phyloP scores from a whole-genome alignment of 1,139 yeast species.

The Geotrichum bryndzae region DNA sequence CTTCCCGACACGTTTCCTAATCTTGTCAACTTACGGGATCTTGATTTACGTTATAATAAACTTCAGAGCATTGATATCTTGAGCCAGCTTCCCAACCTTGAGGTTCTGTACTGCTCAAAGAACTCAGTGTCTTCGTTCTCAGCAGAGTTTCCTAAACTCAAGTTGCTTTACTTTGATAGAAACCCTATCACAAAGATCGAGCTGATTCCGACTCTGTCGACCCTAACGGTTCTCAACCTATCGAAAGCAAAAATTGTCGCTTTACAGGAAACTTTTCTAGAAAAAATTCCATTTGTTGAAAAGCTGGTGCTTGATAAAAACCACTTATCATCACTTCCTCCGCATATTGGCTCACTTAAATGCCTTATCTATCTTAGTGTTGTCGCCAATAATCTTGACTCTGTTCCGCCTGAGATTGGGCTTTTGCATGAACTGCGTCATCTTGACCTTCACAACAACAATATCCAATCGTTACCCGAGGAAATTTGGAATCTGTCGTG shows the following conservation, averaged over 20 bases:
- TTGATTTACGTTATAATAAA: constrained; percentile 74
- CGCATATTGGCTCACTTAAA: constrained; percentile 54
- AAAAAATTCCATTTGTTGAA: constrained; percentile 61
- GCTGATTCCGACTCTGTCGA: constrained; percentile 50
- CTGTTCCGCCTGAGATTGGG: constrained; percentile 66
- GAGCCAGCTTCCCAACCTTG: constrained; percentile 59
- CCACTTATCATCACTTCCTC: constrained; percentile 72
- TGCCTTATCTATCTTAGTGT: constrained; percentile 62
- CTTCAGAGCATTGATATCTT: constrained; percentile 59
- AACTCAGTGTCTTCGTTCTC: constrained; percentile 70
- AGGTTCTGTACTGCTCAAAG: constrained; percentile 69
- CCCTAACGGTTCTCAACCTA: constrained; percentile 66
- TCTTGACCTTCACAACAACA: constrained; percentile 82
- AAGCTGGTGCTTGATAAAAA: constrained; percentile 74
- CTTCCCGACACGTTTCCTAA: constrained; percentile 51
- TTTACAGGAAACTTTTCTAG: constrained; percentile 59
- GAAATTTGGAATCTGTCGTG: constrained; percentile 61
- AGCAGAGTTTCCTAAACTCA: constrained; percentile 37
- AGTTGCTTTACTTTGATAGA: constrained; percentile 49
- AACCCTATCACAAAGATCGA: constrained; percentile 78
- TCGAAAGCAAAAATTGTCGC: constrained; percentile 78
- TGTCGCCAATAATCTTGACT: constrained; percentile 67
- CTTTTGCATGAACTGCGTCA: constrained; percentile 53
- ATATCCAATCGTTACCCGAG: constrained; percentile 63
- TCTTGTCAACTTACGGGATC: constrained; percentile 55